A percentile compares a stretch with the other conserved stretches of the same genome.
phyloP scores from a whole-genome alignment of 2,329 filamentous ascomycete species.

The Helotiales sp. region DNA sequence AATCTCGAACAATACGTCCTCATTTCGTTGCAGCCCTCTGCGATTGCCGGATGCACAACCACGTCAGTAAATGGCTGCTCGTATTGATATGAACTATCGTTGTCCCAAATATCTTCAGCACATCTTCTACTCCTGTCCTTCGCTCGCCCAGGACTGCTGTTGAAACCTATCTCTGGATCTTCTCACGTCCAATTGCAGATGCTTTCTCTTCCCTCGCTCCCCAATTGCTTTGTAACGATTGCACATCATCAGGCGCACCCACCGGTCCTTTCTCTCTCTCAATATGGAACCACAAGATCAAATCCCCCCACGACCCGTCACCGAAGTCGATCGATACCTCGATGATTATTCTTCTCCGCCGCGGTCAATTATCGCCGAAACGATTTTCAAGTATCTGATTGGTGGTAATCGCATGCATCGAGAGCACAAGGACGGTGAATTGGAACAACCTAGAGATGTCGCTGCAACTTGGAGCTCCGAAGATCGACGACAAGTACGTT shows the following conservation, averaged over 20 bases:
- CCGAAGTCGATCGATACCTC: background rate
- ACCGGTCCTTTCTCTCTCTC: background rate
- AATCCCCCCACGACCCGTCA: background rate
- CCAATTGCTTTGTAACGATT: background rate
- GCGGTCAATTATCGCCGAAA: background rate
- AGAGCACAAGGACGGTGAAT: background rate
- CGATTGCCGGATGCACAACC: constrained; percentile 45
- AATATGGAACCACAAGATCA: background rate
- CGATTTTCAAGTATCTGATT: background rate
- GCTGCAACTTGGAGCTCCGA: background rate
- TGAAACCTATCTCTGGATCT: background rate
- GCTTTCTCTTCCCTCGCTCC: background rate
- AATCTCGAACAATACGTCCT: background rate
- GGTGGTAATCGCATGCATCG: background rate
- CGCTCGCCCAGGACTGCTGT: background rate
- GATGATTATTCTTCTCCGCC: background rate
- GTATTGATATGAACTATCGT: constrained; percentile 17
- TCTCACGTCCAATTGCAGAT: background rate
- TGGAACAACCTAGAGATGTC: background rate
- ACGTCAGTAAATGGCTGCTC: constrained; percentile 47
- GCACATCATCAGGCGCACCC: background rate
- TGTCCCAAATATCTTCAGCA: background rate
- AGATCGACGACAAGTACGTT: background rate
- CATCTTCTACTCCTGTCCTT: background rate
- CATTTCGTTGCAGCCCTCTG: constrained; percentile 4